Conservation (phyloP, 2,329 filamentous ascomycete species). For the Fusarium agapanthi region DNA sequence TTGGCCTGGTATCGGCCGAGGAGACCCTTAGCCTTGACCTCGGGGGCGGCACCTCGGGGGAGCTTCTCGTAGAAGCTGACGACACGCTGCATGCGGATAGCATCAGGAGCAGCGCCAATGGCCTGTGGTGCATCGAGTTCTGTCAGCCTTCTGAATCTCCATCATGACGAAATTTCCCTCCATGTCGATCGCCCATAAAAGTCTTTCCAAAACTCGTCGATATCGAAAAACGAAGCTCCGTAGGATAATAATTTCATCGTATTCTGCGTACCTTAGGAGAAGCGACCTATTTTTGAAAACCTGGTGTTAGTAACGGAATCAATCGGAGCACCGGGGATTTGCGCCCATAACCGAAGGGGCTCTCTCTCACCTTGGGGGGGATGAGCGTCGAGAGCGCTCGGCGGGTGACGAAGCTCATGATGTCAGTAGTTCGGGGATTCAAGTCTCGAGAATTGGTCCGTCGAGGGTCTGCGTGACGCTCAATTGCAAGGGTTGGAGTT, state of each 20-base stretch:
- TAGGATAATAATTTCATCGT: constrained; percentile 7
- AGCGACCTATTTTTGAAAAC: constrained; percentile 67
- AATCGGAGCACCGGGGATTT: constrained; percentile 40
- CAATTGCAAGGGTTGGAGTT: constrained; percentile 46
- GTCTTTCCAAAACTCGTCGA: constrained; percentile 15
- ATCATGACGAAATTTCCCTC: constrained; percentile 18
- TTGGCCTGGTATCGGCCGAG: constrained; percentile 87
- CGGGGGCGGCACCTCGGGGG: constrained; percentile 88
- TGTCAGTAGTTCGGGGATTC: constrained; percentile 53
- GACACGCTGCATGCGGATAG: constrained; percentile 95
- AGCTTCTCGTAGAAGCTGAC: constrained; percentile 99
- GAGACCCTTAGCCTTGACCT: constrained; percentile 81
- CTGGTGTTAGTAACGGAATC: constrained; percentile 51
- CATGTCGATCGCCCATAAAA: constrained; percentile 12
- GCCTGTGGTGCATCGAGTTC: constrained; percentile 65
- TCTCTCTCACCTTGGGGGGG: constrained; percentile 84
- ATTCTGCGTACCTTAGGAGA: constrained; percentile 75
- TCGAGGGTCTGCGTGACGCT: constrained; percentile 46
- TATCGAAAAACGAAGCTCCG: constrained; percentile 21
- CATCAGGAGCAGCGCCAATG: constrained; percentile 94
- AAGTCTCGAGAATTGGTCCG: constrained; percentile 42
- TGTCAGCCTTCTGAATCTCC: constrained; percentile 47
- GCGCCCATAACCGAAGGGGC: constrained; percentile 45
- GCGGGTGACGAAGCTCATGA: constrained; percentile 92
- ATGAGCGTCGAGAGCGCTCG: constrained; percentile 98